Base-by-base conservation (phyloP, 768 basidiomycete genomes). In the Pilatotrama ljubarskyi region DNA sequence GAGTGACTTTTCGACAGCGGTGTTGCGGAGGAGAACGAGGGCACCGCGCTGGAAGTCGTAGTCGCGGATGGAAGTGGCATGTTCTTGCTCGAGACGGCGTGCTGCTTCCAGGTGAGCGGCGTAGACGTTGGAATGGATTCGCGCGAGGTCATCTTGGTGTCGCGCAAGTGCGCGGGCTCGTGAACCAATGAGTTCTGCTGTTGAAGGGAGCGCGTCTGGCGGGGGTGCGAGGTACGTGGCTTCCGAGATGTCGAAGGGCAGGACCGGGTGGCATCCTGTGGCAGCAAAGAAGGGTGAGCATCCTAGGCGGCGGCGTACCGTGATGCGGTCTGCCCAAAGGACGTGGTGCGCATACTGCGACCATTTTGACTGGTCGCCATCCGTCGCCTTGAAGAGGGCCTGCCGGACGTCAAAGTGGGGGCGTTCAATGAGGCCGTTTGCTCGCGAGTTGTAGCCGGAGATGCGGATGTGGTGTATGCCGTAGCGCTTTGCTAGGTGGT, bases 241-340 rank as follows among this genome's bases (percentile, higher is more conserved):
- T 35, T 69, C 62, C 0, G 40, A 26, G 29, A 69, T 46, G 48
- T 71, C 66, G 25, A 68, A 57, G 0, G 68, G 68, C 20, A 68
- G 37, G 8, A 70, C 24, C 0, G 63, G 69, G 24, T 68, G 57
- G 42, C 58, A 51, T 17, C 69, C 64, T 5, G 55, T 62, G 0
- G 51, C 64, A 5, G 55, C 61, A 40, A 62, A 66, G 46, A 58
- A 68, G 3, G 75, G 76, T 0, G 73, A 75, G 41, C 67, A 74
- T 0, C 77, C 76, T 15, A 72, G 69, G 0, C 67, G 51, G 2
- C 68, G 61, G 0, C 70, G 59, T 0, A 68, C 58, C 0, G 77
- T 77, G 0, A 78, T 66, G 0, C 71, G 55, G 5, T 81, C 75
- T 0, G 78, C 69, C 77, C 76, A 78, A 15, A 80, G 70, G 0